Percentiles rank a stretch among this genome's conserved stretches.
Evolutionary conservation across 2,329 filamentous ascomycete genomes (phyloP).

Genomic region (Phoma sp.): DNA sequence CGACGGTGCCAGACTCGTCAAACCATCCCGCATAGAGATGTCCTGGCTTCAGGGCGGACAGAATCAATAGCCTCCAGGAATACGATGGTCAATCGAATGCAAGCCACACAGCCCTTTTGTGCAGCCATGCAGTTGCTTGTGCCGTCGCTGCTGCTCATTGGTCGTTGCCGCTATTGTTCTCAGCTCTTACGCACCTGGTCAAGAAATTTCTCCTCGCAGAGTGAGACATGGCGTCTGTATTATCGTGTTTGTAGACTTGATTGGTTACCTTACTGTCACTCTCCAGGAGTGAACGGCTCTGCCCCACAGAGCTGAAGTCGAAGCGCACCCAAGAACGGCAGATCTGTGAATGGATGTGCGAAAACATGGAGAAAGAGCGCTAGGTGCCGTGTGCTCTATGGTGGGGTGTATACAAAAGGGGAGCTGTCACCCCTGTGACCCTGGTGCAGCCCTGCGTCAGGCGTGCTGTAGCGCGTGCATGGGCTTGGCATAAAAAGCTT

Average conservation of each 20-base stretch:
- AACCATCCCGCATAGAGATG: constrained; percentile 5
- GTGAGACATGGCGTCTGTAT: neutral
- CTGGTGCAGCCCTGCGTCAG: constrained; percentile 7
- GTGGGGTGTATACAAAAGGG: constrained; percentile 11
- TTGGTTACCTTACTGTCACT: neutral
- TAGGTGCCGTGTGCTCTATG: constrained; percentile 7
- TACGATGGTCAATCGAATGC: constrained; percentile 15
- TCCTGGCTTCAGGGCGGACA: constrained; percentile 11
- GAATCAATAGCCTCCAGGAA: constrained; percentile 13
- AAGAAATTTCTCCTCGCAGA: neutral
- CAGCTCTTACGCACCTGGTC: neutral
- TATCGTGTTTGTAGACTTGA: neutral
- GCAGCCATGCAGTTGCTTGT: constrained; percentile 1
- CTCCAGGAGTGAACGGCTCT: neutral
- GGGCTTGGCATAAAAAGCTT: constrained; percentile 17
- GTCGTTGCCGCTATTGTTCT: neutral
- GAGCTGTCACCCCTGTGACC: constrained; percentile 5
- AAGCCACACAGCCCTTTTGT: constrained; percentile 6
- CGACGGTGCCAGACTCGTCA: constrained; percentile 9
- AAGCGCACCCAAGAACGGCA: neutral
- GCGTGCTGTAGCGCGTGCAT: constrained; percentile 6
- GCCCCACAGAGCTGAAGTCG: neutral
- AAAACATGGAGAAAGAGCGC: constrained; percentile 1
- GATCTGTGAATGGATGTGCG: constrained; percentile 3
- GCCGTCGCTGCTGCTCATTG: neutral